Evolutionary conservation across 2,329 filamentous ascomycete species (phyloP).

Genomic region (Pestalotiopsis sp.): DNA sequence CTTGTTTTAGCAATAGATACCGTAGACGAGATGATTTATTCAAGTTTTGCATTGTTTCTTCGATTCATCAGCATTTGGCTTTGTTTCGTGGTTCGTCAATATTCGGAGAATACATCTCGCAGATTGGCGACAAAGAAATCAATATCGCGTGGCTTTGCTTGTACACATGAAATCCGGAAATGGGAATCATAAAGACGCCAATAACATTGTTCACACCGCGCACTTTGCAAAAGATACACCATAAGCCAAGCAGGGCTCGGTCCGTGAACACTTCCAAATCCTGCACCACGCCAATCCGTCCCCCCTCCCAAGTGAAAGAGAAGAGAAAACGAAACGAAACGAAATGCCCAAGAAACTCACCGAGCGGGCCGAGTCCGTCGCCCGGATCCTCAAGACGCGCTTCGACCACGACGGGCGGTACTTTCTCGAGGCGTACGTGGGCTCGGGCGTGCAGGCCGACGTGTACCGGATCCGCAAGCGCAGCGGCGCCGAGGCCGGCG

Average conservation of each 20-base stretch:
- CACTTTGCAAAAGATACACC: not conserved
- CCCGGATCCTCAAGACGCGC: not conserved
- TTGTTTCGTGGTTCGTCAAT: not conserved
- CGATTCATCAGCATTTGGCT: not conserved
- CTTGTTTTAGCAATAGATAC: not conserved
- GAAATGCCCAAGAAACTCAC: not conserved
- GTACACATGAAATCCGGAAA: not conserved
- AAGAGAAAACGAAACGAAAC: too few species aligned
- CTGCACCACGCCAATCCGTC: not conserved
- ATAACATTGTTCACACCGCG: not conserved
- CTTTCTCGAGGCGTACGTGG: conserved; percentile 1
- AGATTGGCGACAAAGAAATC: not conserved
- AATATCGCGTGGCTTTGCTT: too few species aligned
- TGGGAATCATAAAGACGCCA: not conserved
- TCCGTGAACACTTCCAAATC: not conserved
- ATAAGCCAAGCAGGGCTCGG: not conserved
- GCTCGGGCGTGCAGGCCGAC: not conserved
- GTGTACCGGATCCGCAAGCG: not conserved
- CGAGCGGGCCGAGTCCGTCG: not conserved
- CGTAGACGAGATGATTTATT: not conserved
- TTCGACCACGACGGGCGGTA: conserved; percentile 6
- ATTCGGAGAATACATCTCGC: not conserved
- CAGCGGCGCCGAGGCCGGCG: too few species aligned
- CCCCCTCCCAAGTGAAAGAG: not conserved
- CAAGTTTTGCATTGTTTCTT: not conserved